phyloP scores from a whole-genome alignment of 495 filamentous ascomycete species.

The Cercophora sp. region DNA sequence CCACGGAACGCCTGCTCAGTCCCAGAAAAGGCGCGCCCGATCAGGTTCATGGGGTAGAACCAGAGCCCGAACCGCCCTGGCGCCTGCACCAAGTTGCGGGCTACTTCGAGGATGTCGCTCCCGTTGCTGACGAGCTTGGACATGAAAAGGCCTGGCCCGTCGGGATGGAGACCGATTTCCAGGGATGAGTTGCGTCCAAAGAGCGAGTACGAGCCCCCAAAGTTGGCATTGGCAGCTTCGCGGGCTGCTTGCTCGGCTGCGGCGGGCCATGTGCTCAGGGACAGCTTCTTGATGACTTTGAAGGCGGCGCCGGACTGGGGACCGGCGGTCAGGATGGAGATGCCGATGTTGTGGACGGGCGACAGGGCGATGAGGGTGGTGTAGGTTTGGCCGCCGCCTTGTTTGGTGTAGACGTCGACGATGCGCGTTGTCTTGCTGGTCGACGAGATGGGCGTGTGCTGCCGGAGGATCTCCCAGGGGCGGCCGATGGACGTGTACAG shows the following conservation, averaged over 20 bases:
- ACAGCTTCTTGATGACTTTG: neutral
- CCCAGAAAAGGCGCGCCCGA: neutral
- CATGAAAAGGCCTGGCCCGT: conserved; percentile 5
- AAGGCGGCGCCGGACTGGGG: neutral
- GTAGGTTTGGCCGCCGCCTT: conserved; percentile 43
- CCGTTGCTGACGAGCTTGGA: conserved; percentile 8
- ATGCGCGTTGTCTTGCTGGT: conserved; percentile 7
- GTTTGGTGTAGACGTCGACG: conserved; percentile 38
- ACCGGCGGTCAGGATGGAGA: conserved; percentile 20
- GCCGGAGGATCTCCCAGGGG: conserved; percentile 52
- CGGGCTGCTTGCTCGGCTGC: conserved; percentile 13
- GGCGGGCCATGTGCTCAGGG: neutral
- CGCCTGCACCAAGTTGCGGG: neutral
- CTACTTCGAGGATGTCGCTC: neutral
- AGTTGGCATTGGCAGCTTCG: neutral
- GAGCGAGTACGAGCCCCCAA: conserved; percentile 12
- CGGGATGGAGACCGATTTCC: neutral
- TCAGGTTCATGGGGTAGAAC: conserved; percentile 15
- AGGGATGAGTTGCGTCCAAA: neutral
- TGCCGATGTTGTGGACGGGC: conserved; percentile 48
- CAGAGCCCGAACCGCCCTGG: conserved; percentile 3
- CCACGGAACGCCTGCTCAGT: conserved; percentile 10
- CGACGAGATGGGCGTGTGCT: neutral
- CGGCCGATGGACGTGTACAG: conserved; percentile 42
- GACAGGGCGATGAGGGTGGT: conserved; percentile 41